Conservation (phyloP, 75 land plant genomes). For the Pinus albicaulis region DNA sequence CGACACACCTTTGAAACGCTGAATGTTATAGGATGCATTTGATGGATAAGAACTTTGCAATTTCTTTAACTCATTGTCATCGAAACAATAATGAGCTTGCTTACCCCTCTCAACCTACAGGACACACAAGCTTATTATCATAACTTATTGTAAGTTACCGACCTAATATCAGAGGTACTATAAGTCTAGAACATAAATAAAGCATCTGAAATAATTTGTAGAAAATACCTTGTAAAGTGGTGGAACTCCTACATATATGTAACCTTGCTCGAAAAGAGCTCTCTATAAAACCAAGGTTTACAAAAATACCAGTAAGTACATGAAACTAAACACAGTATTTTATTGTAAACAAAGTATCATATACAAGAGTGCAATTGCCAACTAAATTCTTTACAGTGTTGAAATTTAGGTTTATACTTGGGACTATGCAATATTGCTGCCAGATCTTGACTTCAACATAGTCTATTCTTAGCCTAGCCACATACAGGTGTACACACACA, state of each 20-base stretch:
- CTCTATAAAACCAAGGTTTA: constrained; percentile 43
- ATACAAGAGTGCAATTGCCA: neutral
- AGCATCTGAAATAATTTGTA: neutral
- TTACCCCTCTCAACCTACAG: constrained; percentile 93
- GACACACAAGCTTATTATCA: neutral
- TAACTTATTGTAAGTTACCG: neutral
- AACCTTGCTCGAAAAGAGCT: constrained; percentile 93
- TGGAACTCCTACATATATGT: constrained; percentile 95
- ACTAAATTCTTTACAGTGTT: neutral
- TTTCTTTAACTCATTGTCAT: constrained; percentile 68
- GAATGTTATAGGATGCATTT: constrained; percentile 88
- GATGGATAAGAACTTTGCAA: constrained; percentile 64
- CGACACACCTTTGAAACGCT: constrained; percentile 88
- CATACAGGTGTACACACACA: no score
- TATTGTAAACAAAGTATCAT: neutral
- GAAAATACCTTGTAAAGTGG: constrained; percentile 91
- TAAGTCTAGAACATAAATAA: neutral
- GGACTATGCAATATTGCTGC: neutral
- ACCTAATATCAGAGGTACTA: neutral
- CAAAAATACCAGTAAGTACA: neutral
- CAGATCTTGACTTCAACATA: neutral
- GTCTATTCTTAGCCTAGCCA: neutral
- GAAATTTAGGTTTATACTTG: neutral
- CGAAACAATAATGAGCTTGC: constrained; percentile 82
- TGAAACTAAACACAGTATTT: neutral